Evolutionary conservation across 371 early-diverging fungal species (phyloP), one percentile per base, ranked within the genome.

Genomic region (Mortierella sp.): DNA sequence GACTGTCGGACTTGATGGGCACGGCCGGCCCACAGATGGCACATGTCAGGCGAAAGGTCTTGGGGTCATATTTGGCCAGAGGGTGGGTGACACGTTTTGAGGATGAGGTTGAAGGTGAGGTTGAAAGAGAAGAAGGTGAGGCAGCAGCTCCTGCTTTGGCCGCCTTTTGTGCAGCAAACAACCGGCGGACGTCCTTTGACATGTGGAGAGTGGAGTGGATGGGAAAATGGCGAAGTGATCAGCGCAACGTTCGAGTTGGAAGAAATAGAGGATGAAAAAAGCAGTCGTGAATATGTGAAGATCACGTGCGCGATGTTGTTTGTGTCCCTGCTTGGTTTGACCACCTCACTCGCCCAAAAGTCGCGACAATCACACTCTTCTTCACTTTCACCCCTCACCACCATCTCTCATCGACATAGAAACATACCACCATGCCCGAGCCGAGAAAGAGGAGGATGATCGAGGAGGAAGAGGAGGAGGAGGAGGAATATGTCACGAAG

Each of bases 141-240:
- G 74, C 31, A 14, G 75, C 70, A n/a, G 50, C 31, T 55, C 58
- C 58, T 31, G 58, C 58, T 55, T 79, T 78, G 58, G 79, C 83
- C n/a, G 83, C 84, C 64, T 83, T 83, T 39, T 83, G 84, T 41
- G 79, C 84, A 5, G 84, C 84, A 55, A 83, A 83, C 43, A 83
- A 71, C n/a, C 79, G 84, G 50, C 84, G 84, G 58, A 83, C 84
- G 64, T 83, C 79, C 71, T 82, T 82, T 67, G 84, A 83, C 84
- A 83, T 83, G 48, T 55, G 47, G 40, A 43, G 44, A 31, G 6
- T 4, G 7, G 5, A 16, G 19, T 4, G 19, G 50, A 31, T 29
- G 58, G 29, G 14, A 19, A 16, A 31, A 31, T 13, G 5, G 19
- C 16, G 31, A 31, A 55, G 19, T n/a, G n/a, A n/a, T n/a, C n/a